phyloP scores from a whole-genome alignment of 2,329 filamentous ascomycete genomes.

The Diplodia seriata region DNA sequence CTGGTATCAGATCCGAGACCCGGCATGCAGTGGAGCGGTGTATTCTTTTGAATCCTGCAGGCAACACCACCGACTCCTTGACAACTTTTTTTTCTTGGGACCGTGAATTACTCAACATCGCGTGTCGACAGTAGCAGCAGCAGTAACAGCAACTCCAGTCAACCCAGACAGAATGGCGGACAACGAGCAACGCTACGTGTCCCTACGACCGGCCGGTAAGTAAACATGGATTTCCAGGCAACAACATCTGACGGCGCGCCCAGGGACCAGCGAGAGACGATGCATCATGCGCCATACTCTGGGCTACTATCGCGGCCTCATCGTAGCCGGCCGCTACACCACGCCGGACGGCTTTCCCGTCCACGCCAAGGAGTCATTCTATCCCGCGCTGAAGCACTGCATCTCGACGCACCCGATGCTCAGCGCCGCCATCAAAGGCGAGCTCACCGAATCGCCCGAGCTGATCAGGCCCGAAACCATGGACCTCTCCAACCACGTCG shows the following conservation, averaged over 20 bases:
- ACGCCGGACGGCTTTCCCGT: constrained; percentile 1
- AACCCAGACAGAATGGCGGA: neutral
- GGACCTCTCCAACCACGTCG: constrained; percentile 52
- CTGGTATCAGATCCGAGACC: neutral
- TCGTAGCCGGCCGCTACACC: constrained; percentile 33
- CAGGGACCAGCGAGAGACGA: constrained; percentile 35
- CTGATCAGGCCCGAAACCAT: constrained; percentile 44
- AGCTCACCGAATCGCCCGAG: constrained; percentile 48
- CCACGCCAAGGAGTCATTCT: constrained; percentile 28
- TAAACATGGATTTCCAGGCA: neutral
- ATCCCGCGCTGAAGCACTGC: constrained; percentile 47
- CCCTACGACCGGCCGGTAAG: constrained; percentile 17
- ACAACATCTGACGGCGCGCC: neutral
- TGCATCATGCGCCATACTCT: constrained; percentile 35
- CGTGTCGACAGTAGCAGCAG: neutral
- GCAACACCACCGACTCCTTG: neutral
- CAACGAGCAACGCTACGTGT: neutral
- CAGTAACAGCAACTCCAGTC: neutral
- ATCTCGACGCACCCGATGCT: constrained; percentile 50
- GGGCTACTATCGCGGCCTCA: constrained; percentile 35
- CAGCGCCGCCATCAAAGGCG: constrained; percentile 46
- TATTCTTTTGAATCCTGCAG: neutral
- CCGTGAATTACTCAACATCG: neutral
- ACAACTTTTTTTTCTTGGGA: neutral
- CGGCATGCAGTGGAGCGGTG: neutral